phyloP scores from a whole-genome alignment of 805 yeast species.

The Cyberlindnera xishuangbannaensis region DNA sequence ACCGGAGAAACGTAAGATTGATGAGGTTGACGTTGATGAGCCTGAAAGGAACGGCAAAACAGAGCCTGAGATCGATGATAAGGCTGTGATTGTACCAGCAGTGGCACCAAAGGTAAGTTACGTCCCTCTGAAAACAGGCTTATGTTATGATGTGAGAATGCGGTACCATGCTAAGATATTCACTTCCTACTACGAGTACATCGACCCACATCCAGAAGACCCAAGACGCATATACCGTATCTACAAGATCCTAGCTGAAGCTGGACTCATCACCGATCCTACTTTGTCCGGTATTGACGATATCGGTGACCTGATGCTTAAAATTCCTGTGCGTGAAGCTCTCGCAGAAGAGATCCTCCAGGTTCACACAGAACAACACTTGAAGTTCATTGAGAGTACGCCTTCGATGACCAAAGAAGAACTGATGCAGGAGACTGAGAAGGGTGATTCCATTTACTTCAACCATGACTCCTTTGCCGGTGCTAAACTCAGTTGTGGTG shows the following conservation, averaged over 20 bases:
- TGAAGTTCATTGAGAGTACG: slow-evolving; percentile 69
- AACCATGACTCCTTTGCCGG: slow-evolving; percentile 84
- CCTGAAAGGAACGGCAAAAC: too few species aligned
- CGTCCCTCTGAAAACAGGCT: slow-evolving; percentile 79
- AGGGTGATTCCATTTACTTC: slow-evolving; percentile 91
- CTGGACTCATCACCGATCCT: slow-evolving; percentile 81
- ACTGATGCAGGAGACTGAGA: slow-evolving; percentile 76
- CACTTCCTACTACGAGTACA: slow-evolving; percentile 86
- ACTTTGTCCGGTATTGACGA: slow-evolving; percentile 60
- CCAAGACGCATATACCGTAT: slow-evolving; percentile 94
- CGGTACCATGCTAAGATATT: slow-evolving; percentile 93
- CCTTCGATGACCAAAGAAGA: slow-evolving; percentile 71
- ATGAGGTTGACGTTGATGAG: slow-evolving; percentile 19
- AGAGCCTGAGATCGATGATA: slow-evolving; percentile 15
- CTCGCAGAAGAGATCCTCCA: slow-evolving; percentile 74
- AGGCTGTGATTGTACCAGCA: slow-evolving; percentile 47
- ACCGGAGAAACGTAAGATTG: slow-evolving; percentile 21
- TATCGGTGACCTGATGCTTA: slow-evolving; percentile 81
- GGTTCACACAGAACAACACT: slow-evolving; percentile 81
- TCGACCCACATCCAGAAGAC: slow-evolving; percentile 98
- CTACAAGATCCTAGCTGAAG: slow-evolving; percentile 89
- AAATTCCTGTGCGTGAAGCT: slow-evolving; percentile 89
- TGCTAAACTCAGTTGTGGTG: slow-evolving; percentile 93
- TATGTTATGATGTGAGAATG: slow-evolving; percentile 96
- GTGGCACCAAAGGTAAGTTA: slow-evolving; percentile 65